A percentile compares a stretch with the other conserved stretches of the same genome.
Evolutionary conservation across 257 asterid species (phyloP).

Genomic region (Petrea volubilis): DNA sequence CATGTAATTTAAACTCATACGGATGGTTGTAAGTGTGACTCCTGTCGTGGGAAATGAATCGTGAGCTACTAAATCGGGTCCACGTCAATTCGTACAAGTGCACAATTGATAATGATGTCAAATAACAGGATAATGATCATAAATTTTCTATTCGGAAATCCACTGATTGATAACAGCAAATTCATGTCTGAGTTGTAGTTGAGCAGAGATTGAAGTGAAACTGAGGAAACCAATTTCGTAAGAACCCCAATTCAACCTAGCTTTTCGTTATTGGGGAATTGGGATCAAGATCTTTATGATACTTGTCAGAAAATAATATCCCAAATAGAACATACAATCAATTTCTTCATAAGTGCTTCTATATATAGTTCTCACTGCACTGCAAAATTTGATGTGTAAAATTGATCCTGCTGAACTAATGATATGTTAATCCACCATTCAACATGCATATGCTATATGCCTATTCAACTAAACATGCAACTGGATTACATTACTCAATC

Average conservation of each 20-base stretch:
- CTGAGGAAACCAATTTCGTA: background rate
- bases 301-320: background rate
- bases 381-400: background rate
- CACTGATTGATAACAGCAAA: background rate
- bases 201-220: background rate
- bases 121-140: background rate
- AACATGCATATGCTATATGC: background rate
- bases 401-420: background rate
- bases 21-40: background rate
- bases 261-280: background rate
- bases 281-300: background rate
- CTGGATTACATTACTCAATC: background rate
- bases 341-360: background rate
- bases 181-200: background rate
- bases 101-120: background rate
- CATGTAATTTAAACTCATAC: too few relatives aligned
- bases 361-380: background rate
- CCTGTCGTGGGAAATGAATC: background rate
- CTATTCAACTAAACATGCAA: background rate
- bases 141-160: background rate
- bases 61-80: background rate
- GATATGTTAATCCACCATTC: background rate
- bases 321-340: background rate
- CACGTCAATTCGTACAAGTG: background rate
- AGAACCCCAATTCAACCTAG: background rate